Evolutionary conservation across 176 grass and related monocot species (phyloP).

Genomic region (Oryza punctata): DNA sequence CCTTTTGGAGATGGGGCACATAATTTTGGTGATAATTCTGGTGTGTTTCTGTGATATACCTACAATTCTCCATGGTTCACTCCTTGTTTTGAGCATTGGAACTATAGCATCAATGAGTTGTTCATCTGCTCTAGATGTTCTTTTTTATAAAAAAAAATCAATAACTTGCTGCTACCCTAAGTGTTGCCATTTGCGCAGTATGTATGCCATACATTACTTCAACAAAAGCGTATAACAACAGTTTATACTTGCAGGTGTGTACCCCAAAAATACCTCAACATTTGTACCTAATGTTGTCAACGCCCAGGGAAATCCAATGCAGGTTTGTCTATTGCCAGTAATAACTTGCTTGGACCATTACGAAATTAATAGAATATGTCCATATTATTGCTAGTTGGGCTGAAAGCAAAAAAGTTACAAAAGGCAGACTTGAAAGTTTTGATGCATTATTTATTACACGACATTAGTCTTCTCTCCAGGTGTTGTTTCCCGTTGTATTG

Average conservation of each 20-base stretch:
- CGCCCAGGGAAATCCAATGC: constrained; percentile 66
- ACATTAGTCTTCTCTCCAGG: constrained; percentile 6
- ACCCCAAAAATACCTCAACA: constrained; percentile 59
- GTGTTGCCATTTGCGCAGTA: constrained; percentile 27
- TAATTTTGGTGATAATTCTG: constrained; percentile 82
- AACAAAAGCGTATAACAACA: constrained; percentile 15
- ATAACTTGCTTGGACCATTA: not conserved
- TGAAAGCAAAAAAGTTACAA: constrained; percentile 32
- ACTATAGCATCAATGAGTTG: constrained; percentile 5
- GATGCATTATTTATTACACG: constrained; percentile 18
- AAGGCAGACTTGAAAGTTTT: constrained; percentile 4
- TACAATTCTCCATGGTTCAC: constrained; percentile 24
- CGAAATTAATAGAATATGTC: constrained; percentile 23
- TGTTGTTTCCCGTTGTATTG: not conserved
- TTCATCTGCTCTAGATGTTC: not conserved
- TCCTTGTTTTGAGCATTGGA: not conserved
- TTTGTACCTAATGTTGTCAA: constrained; percentile 56
- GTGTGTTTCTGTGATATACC: constrained; percentile 25
- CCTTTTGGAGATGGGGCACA: constrained; percentile 65
- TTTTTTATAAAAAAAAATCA: not conserved
- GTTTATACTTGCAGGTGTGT: constrained; percentile 52
- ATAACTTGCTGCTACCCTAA: not conserved
- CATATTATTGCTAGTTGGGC: constrained; percentile 24
- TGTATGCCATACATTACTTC: constrained; percentile 29
- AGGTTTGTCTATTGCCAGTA: constrained; percentile 57